Evolutionary conservation across 208 protist genomes (phyloP).

Genomic region (Crithidia brevicula): DNA sequence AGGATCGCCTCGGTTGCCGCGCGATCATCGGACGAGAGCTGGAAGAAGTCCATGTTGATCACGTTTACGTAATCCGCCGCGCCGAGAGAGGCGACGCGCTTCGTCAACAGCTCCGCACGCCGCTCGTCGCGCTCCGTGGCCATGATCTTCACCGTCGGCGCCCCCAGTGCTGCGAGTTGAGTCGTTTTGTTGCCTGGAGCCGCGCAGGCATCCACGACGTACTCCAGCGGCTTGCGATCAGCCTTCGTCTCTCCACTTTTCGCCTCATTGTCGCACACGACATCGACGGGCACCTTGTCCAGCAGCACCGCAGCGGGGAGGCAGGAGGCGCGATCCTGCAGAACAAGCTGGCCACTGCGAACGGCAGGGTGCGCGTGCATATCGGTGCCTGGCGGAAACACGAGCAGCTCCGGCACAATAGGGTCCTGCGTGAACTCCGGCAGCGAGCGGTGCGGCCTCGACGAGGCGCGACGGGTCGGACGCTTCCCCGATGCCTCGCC

Average conservation of each 20-base stretch:
- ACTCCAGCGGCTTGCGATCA: conserved; percentile 57
- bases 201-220: conserved; percentile 91
- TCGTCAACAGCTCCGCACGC: conserved; percentile 66
- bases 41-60: conserved; percentile 88
- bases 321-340: conserved; percentile 93
- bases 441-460: conserved; percentile 27
- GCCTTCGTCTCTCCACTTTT: background rate
- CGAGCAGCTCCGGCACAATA: conserved; percentile 74
- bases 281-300: conserved; percentile 57
- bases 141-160: conserved; percentile 77
- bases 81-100: conserved; percentile 68
- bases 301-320: conserved; percentile 89
- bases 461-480: conserved; percentile 10
- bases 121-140: conserved; percentile 85
- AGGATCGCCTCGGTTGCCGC: conserved; percentile 85
- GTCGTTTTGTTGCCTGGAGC: conserved; percentile 94
- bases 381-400: conserved; percentile 87
- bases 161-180: conserved; percentile 80
- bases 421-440: conserved; percentile 76
- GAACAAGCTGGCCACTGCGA: conserved; percentile 81
- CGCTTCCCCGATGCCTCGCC: conserved; percentile 8
- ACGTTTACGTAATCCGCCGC: conserved; percentile 80
- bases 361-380: conserved; percentile 88
- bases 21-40: conserved; percentile 74
- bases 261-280: background rate